A percentile compares a stretch with the other conserved stretches of the same genome.
Conservation (phyloP, 306 rosid genomes). For the Lathyrus tuberosus region DNA sequence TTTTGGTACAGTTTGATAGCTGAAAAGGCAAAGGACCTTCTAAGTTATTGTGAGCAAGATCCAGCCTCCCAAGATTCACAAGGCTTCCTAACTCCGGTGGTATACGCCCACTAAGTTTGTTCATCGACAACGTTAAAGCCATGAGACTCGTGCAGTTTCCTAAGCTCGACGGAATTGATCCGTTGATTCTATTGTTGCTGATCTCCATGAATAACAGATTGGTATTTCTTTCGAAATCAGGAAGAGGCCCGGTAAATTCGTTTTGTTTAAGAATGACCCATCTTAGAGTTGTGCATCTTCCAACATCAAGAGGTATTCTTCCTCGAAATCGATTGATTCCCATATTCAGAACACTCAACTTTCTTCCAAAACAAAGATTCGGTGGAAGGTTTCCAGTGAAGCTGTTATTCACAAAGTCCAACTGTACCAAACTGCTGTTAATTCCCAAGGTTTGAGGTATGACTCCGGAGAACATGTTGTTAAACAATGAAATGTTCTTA, state of each 20-base stretch:
- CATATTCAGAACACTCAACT: conserved; percentile 48
- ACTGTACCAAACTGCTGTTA: conserved; percentile 58
- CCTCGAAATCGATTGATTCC: conserved; percentile 72
- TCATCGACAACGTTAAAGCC: conserved; percentile 53
- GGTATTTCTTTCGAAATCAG: conserved; percentile 48
- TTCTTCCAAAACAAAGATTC: conserved; percentile 70
- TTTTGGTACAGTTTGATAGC: conserved; percentile 58
- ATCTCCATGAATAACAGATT: conserved; percentile 53
- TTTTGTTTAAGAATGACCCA: conserved; percentile 65
- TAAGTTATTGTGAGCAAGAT: conserved; percentile 61
- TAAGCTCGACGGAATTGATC: conserved; percentile 67
- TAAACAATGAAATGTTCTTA: conserved; percentile 59
- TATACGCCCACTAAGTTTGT: conserved; percentile 57
- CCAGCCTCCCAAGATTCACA: conserved; percentile 51
- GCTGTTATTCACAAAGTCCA: conserved; percentile 67
- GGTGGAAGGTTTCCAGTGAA: conserved; percentile 76
- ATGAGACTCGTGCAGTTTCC: conserved; percentile 61
- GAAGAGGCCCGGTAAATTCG: conserved; percentile 63
- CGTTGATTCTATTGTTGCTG: conserved; percentile 58
- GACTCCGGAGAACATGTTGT: conserved; percentile 74
- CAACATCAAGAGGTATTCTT: conserved; percentile 63
- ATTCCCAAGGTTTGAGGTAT: conserved; percentile 79
- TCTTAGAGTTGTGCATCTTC: conserved; percentile 65
- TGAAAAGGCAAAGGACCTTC: conserved; percentile 71
- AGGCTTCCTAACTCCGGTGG: conserved; percentile 73